These are phyloP conservation scores for Miamiensis avidus DNA, from an alignment of 169 alveolate species.

Conservation along the genomic window DNA sequence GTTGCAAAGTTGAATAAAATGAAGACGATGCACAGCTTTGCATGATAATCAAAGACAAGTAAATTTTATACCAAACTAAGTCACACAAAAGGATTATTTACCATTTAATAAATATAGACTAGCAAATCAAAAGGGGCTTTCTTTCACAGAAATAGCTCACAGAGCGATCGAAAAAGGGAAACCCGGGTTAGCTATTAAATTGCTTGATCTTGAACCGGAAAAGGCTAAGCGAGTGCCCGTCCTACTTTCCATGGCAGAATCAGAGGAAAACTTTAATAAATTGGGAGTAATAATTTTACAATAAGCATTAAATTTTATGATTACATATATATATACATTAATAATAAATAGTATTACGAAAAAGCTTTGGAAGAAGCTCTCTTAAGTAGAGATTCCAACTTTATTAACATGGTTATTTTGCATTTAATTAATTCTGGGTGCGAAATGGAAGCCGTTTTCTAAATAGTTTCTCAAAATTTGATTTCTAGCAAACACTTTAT, in stretches of 20 bases:
- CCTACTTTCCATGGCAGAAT: conserved; percentile 38
- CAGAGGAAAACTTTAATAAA: neutral
- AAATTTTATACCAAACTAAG: neutral
- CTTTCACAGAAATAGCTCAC: conserved; percentile 44
- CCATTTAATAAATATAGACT: neutral
- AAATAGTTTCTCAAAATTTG: conserved; percentile 8
- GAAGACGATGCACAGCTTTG: conserved; percentile 28
- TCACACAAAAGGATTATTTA: too few relatives aligned
- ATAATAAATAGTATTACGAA: conserved; percentile 32
- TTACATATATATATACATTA: conserved; percentile 5
- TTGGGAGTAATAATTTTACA: neutral
- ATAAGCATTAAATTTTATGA: too few relatives aligned
- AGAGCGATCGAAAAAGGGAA: conserved; percentile 43
- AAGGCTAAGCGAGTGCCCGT: conserved; percentile 47
- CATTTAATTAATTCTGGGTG: conserved; percentile 17
- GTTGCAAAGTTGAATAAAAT: conserved; percentile 27
- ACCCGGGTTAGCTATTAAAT: conserved; percentile 33
- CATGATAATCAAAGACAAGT: conserved; percentile 17
- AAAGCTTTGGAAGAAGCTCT: conserved; percentile 32
- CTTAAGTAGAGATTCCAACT: conserved; percentile 28
- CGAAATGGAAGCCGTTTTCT: conserved; percentile 18
- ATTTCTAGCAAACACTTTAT: conserved; percentile 5
- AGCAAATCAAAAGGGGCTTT: conserved; percentile 25
- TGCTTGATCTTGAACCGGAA: conserved; percentile 40
- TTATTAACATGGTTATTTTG: conserved; percentile 29